Percentiles rank a stretch among this genome's conserved stretches.
These are phyloP conservation scores for Ostreobium quekettii DNA, from an alignment of 139 green algal genomes.

Conservation along the genomic window DNA sequence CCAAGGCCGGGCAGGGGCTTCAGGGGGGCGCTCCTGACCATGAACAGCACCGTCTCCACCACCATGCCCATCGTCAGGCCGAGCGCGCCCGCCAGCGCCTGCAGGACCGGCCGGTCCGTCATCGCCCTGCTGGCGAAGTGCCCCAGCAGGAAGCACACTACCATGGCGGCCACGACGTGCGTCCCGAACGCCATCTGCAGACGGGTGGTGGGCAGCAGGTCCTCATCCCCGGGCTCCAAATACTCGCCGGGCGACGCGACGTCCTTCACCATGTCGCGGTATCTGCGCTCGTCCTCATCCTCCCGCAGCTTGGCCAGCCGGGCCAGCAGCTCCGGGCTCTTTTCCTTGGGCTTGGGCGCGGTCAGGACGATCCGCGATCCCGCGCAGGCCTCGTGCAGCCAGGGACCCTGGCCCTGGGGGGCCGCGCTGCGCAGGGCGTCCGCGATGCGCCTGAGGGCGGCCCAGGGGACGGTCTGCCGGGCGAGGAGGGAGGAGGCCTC, in stretches of 20 bases:
- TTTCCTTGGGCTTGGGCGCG: slow-evolving; percentile 24
- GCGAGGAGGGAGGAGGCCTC: neutral
- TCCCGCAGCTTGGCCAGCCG: slow-evolving; percentile 39
- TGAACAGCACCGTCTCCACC: slow-evolving; percentile 7
- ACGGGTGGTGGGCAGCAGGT: slow-evolving; percentile 42
- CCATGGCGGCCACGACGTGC: slow-evolving; percentile 74
- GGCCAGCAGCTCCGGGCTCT: slow-evolving; percentile 35
- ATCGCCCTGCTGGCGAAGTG: slow-evolving; percentile 38
- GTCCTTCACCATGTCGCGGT: slow-evolving; percentile 40
- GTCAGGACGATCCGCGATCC: slow-evolving; percentile 30
- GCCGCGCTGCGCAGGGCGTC: neutral
- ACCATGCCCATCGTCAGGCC: slow-evolving; percentile 27
- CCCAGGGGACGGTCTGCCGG: neutral
- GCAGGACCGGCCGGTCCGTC: slow-evolving; percentile 18
- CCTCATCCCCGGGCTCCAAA: slow-evolving; percentile 23
- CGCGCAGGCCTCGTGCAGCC: slow-evolving; percentile 32
- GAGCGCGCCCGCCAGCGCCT: slow-evolving; percentile 27
- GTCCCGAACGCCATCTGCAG: slow-evolving; percentile 63
- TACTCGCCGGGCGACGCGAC: slow-evolving; percentile 32
- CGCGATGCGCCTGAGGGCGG: neutral
- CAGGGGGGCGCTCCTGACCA: too few species aligned
- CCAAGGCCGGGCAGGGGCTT: too few species aligned
- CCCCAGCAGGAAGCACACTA: slow-evolving; percentile 56
- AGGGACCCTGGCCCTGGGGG: neutral
- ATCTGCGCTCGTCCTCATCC: slow-evolving; percentile 12